Conservation (phyloP, 768 basidiomycete species). For the Mycena maculata region DNA sequence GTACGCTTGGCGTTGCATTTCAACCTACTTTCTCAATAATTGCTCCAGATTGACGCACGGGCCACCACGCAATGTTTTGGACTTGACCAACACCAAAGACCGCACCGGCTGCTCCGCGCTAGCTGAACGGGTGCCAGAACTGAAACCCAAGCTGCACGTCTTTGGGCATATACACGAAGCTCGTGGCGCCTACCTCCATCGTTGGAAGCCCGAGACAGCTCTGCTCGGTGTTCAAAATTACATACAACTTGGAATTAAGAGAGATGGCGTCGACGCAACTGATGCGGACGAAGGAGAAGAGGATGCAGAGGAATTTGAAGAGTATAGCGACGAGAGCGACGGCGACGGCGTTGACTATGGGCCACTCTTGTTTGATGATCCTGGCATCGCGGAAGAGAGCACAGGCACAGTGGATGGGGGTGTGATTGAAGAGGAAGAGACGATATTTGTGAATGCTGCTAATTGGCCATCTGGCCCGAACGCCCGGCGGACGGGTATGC, state of each 20-base stretch:
- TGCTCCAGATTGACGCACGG: background rate
- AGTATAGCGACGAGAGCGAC: background rate
- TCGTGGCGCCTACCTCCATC: conserved; percentile 56
- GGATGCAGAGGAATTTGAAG: background rate
- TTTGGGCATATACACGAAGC: conserved; percentile 80
- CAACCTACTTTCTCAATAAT: background rate
- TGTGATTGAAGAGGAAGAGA: too few species aligned
- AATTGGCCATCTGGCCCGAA: conserved; percentile 50
- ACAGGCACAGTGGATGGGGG: background rate
- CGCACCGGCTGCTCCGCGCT: background rate
- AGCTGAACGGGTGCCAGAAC: background rate
- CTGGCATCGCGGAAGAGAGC: background rate
- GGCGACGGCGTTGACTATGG: background rate
- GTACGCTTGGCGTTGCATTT: background rate
- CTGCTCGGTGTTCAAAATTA: background rate
- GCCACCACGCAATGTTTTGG: background rate
- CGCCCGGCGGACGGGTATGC: conserved; percentile 37
- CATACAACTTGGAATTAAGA: conserved; percentile 17
- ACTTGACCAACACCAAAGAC: background rate
- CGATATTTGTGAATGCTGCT: conserved; percentile 61
- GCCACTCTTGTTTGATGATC: background rate
- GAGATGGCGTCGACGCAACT: background rate
- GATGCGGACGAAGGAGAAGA: background rate
- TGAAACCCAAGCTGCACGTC: conserved; percentile 51
- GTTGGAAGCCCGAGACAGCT: conserved; percentile 39